Conservation (phyloP, 2,329 filamentous ascomycete species). For the Beauveria bassiana region DNA sequence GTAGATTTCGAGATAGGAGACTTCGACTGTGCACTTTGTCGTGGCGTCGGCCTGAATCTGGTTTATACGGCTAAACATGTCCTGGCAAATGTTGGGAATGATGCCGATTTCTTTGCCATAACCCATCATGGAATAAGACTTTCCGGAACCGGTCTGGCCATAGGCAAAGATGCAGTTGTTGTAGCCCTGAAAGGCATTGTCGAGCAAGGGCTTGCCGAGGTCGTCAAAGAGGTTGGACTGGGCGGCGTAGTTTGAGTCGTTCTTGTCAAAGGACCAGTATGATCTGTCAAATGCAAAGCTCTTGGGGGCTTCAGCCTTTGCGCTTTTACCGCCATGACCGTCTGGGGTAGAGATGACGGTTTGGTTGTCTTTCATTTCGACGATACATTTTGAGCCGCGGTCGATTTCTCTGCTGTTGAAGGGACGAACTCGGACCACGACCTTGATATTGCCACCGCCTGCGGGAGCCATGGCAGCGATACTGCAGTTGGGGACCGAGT, state of each 20-base stretch:
- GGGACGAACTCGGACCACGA: slow-evolving; percentile 91
- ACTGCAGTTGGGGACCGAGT: slow-evolving; percentile 26
- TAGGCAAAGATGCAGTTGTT: slow-evolving; percentile 99
- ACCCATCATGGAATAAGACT: slow-evolving; percentile 99
- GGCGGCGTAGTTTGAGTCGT: slow-evolving; percentile 74
- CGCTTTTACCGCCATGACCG: slow-evolving; percentile 53
- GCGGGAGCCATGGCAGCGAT: slow-evolving; percentile 34
- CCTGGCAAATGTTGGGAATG: slow-evolving; percentile 92
- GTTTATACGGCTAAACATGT: slow-evolving; percentile 88
- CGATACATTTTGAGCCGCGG: slow-evolving; percentile 88
- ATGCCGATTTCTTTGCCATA: slow-evolving; percentile 94
- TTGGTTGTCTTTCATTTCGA: slow-evolving; percentile 91
- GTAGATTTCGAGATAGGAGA: slow-evolving; percentile 98
- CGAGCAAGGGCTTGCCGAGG: slow-evolving; percentile 79
- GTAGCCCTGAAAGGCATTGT: slow-evolving; percentile 97
- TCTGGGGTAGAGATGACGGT: slow-evolving; percentile 74
- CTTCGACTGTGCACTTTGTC: slow-evolving; percentile 85
- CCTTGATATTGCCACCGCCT: slow-evolving; percentile 96
- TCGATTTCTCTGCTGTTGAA: slow-evolving; percentile 96
- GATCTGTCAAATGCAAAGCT: slow-evolving; percentile 93
- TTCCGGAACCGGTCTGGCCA: slow-evolving; percentile 95
- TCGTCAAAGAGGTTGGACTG: slow-evolving; percentile 86
- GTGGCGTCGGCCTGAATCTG: slow-evolving; percentile 64
- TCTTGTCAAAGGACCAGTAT: slow-evolving; percentile 94
- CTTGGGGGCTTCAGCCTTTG: slow-evolving; percentile 67